Evolutionary conservation across 2,329 filamentous ascomycete genomes (phyloP).

Genomic region (Chaetomium olivaceum): DNA sequence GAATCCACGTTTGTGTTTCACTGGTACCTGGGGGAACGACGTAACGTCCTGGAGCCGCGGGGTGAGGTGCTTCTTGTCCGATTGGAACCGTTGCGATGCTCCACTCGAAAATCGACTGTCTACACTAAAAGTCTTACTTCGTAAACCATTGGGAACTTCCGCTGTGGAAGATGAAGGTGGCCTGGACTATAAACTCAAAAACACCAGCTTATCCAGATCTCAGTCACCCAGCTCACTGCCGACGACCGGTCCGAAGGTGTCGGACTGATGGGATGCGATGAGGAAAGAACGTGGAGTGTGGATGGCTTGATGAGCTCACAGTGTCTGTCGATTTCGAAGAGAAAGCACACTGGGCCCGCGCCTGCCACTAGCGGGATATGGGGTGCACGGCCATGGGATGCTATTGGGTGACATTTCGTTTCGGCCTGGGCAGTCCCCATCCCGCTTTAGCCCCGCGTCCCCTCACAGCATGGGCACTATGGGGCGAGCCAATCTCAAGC

Average conservation of each 20-base stretch:
- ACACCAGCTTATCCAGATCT: not conserved
- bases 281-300: not conserved
- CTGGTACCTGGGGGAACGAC: not conserved
- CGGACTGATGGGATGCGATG: not conserved
- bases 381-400: not conserved
- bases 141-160: not conserved
- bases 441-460: slow-evolving; percentile 14
- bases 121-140: not conserved
- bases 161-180: not conserved
- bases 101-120: not conserved
- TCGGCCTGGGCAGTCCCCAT: slow-evolving; percentile 9
- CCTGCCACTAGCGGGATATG: slow-evolving; percentile 2
- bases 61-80: not conserved
- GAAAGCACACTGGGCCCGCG: not conserved
- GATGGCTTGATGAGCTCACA: slow-evolving; percentile 1
- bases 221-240: not conserved
- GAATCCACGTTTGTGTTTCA: not conserved
- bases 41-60: not conserved
- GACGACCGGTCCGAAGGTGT: not conserved
- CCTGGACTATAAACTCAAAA: not conserved
- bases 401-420: not conserved
- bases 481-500: slow-evolving; percentile 8
- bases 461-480: not conserved
- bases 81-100: not conserved
- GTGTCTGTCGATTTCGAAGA: slow-evolving; percentile 1